phyloP scores from a whole-genome alignment of 2,329 filamentous ascomycete genomes.

The Scedosporium boydii region DNA sequence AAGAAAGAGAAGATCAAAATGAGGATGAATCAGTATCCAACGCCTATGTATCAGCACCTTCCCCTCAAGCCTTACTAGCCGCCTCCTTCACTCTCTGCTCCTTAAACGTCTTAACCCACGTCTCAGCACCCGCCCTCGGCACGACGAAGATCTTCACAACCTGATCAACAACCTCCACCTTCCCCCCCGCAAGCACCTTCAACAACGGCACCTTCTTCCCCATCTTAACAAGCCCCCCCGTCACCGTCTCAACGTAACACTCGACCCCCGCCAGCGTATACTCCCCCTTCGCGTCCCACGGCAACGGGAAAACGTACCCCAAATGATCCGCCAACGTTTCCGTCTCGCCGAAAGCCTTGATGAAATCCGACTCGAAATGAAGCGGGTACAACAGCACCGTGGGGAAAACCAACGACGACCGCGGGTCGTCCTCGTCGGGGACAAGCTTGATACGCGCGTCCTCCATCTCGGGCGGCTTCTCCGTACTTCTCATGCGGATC shows the following conservation, averaged over 20 bases:
- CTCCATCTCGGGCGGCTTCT: conserved; percentile 74
- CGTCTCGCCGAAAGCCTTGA: conserved; percentile 77
- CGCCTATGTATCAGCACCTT: too few relatives aligned
- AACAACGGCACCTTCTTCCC: conserved; percentile 74
- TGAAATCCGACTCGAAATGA: conserved; percentile 75
- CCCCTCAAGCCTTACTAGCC: conserved; percentile 1
- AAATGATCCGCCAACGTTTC: conserved; percentile 70
- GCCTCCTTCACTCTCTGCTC: conserved; percentile 49
- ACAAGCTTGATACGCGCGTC: conserved; percentile 64
- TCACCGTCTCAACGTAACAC: conserved; percentile 77
- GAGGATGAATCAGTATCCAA: too few relatives aligned
- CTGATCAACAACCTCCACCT: conserved; percentile 80
- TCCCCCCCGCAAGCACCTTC: conserved; percentile 65
- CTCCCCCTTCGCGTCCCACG: conserved; percentile 66
- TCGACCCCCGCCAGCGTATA: conserved; percentile 63
- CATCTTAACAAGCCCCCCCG: conserved; percentile 76
- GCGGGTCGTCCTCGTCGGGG: conserved; percentile 59
- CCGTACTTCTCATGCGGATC: conserved; percentile 58
- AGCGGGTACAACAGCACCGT: conserved; percentile 78
- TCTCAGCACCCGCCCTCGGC: conserved; percentile 56
- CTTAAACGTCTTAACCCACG: conserved; percentile 84
- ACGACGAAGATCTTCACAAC: conserved; percentile 76
- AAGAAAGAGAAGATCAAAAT: background rate
- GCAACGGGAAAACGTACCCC: conserved; percentile 74
- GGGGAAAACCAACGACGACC: conserved; percentile 65